Base-by-base conservation (phyloP, 768 basidiomycete species). In the Mycena vitilis region DNA sequence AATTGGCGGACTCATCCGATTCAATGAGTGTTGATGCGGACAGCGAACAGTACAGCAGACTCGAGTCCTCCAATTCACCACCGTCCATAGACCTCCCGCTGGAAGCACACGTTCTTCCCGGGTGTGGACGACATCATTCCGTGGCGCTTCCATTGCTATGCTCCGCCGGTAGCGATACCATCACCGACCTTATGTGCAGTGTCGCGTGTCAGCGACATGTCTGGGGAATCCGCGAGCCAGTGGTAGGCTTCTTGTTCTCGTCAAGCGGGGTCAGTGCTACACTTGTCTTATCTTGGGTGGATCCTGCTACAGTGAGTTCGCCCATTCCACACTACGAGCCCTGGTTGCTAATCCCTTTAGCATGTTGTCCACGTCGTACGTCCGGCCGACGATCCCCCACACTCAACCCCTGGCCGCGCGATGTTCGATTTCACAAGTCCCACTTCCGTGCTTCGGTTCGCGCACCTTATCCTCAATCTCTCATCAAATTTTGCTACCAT, bases 151-250 rank as follows among this genome's bases (percentile, higher is more conserved):
- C 66, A 2, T 42, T 67, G 36, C 36, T 66, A 9, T 60, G 59
- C 20, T 23, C 60, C 15, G 52, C 65, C 34, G 54, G 51, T 42
- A 15, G 2, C 25, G 40, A 67, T 10, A 48, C 55, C 47, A 51
- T 56, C 20, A 16, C 40, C 47, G 66, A 61, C 47, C 66, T 67
- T 38, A 51, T 61, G 54, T 30, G 48, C 20, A 67, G 60, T 30
- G 48, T 44, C 18, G 66, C 66, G 34, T 67, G 54, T 20, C 66
- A 67, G 40, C 53, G 66, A 6, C 20, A 40, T 18, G 44, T 45
- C 5, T 45, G 44, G 44, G 44, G 44, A 18, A 45, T 45, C 44
- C 10, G 12, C 5, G 44, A 45, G 20, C 44, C 44, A 13, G 44
- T 45, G 10, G 8, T 45, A 45, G 44, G 44, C 44, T 45, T 45